These are phyloP conservation scores for Macaranga tanarius DNA, from an alignment of 441 rosid species.

Conservation along the genomic window DNA sequence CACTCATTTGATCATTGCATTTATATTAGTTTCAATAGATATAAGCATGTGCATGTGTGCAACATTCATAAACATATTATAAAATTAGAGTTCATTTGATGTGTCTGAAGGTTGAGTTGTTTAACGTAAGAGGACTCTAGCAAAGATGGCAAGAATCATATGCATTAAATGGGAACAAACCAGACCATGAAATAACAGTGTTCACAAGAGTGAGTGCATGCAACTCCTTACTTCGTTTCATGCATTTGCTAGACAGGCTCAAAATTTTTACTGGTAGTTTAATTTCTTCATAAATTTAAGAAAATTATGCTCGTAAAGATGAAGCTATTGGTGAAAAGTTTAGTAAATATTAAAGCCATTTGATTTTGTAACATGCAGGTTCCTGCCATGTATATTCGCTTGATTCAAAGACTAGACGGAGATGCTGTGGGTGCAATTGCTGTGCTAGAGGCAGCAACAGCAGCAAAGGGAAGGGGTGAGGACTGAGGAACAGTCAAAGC, in stretches of 20 bases:
- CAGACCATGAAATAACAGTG: conserved; percentile 64
- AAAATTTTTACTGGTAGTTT: not conserved
- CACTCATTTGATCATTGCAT: too few species aligned
- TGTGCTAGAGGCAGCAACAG: conserved; percentile 55
- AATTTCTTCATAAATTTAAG: too few species aligned
- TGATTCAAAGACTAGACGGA: conserved; percentile 90
- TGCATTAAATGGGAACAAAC: conserved; percentile 50
- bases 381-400: conserved; percentile 89
- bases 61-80: too few species aligned
- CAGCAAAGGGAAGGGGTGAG: conserved; percentile 46
- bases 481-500: conserved; percentile 46
- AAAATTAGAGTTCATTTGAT: too few species aligned
- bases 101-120: conserved; percentile 97
- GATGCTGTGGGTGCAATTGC: conserved; percentile 76
- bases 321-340: conserved; percentile 6
- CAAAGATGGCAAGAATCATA: conserved; percentile 91
- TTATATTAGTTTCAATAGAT: too few species aligned
- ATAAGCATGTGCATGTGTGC: too few species aligned
- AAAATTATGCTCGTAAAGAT: conserved; percentile 17
- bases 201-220: conserved; percentile 90
- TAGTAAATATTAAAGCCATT: conserved; percentile 9
- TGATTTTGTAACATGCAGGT: conserved; percentile 48
- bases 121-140: conserved; percentile 94
- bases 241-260: conserved; percentile 2
- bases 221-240: conserved; percentile 4